These are phyloP conservation scores for Teratosphaeria viscida DNA, from an alignment of 2,329 filamentous ascomycete genomes.

Conservation along the genomic window DNA sequence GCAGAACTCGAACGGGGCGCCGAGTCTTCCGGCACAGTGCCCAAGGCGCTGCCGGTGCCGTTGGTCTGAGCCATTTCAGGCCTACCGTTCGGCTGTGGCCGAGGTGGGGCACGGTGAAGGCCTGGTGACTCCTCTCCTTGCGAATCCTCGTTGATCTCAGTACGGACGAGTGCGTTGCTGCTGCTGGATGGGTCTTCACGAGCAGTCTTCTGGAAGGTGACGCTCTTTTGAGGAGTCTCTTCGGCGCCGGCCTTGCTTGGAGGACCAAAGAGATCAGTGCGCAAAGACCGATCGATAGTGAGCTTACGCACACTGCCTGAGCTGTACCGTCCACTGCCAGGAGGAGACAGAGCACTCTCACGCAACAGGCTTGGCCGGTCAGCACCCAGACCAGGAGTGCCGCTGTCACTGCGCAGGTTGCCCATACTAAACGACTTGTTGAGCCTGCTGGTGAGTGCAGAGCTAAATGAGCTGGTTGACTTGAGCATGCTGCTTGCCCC, in stretches of 20 bases:
- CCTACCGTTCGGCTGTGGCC: conserved; percentile 30
- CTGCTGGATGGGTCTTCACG: conserved; percentile 26
- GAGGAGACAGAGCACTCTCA: conserved; percentile 66
- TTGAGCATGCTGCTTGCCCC: conserved; percentile 54
- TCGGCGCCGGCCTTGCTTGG: conserved; percentile 8
- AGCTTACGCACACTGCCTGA: conserved; percentile 75
- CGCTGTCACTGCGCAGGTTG: conserved; percentile 69
- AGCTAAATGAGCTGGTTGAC: conserved; percentile 50
- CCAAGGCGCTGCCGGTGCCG: conserved; percentile 34
- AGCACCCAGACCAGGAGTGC: conserved; percentile 40
- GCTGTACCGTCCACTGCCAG: conserved; percentile 48
- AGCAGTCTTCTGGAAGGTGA: conserved; percentile 71
- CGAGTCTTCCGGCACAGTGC: conserved; percentile 64
- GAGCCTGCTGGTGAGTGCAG: conserved; percentile 45
- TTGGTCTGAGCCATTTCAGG: conserved; percentile 56
- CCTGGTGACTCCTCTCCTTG: conserved; percentile 47
- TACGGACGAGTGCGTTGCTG: conserved; percentile 40
- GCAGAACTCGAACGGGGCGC: conserved; percentile 12
- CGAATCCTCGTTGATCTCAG: conserved; percentile 33
- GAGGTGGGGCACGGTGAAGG: conserved; percentile 39
- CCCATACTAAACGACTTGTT: conserved; percentile 83
- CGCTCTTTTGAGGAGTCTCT: conserved; percentile 57
- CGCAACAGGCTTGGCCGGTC: conserved; percentile 77
- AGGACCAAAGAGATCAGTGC: conserved; percentile 51
- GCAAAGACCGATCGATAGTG: conserved; percentile 79